phyloP scores from a whole-genome alignment of 176 grass and related monocot species.

The Dactylis glomerata region DNA sequence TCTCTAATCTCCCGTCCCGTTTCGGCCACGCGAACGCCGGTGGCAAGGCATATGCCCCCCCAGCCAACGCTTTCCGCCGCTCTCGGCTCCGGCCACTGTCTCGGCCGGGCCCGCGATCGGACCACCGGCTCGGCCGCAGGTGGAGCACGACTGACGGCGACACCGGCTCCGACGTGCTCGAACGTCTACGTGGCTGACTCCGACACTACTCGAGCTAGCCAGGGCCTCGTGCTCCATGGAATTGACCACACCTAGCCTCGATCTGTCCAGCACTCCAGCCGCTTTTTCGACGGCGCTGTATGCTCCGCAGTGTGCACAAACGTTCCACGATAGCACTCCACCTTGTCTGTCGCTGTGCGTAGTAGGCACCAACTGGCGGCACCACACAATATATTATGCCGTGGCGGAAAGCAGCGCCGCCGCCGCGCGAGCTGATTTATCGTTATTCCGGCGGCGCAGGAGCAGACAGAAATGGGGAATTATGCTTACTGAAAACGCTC shows the following conservation, averaged over 20 bases:
- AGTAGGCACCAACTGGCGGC: not conserved
- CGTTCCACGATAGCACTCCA: conserved; percentile 18
- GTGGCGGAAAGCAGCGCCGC: conserved; percentile 11
- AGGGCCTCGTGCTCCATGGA: not conserved
- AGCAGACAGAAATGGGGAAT: not conserved
- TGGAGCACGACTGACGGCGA: not conserved
- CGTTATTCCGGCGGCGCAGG: conserved; percentile 3
- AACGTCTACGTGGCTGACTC: not conserved
- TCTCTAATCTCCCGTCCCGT: not conserved
- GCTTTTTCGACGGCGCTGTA: not conserved
- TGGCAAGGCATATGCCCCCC: not conserved
- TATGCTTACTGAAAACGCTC: not conserved
- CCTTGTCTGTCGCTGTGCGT: not conserved
- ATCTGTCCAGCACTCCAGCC: not conserved
- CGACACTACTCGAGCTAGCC: not conserved
- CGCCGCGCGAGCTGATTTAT: not conserved
- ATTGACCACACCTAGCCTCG: not conserved
- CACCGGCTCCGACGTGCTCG: not conserved
- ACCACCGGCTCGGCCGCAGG: not conserved
- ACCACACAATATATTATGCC: not conserved
- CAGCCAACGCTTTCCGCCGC: not conserved
- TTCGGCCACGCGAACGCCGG: not conserved
- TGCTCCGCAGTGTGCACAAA: not conserved
- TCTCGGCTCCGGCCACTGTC: not conserved
- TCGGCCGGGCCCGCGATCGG: not conserved